Evolutionary conservation across 768 basidiomycete genomes (phyloP).

Genomic region (Tricholoma hemisulphureum): DNA sequence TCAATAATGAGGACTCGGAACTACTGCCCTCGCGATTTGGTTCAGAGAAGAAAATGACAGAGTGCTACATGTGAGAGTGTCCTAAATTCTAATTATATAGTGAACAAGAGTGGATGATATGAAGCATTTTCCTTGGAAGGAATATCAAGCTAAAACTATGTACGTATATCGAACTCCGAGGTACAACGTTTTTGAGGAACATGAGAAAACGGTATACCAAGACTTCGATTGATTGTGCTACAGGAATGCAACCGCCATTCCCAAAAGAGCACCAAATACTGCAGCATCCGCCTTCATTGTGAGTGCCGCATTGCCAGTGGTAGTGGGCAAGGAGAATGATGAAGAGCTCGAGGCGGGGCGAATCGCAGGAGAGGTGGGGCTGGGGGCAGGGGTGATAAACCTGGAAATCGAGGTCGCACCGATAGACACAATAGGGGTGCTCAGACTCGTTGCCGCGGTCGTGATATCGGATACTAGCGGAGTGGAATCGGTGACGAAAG

Average conservation of each 20-base stretch:
- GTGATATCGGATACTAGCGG: not conserved
- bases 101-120: too few relatives aligned
- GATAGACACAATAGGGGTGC: not conserved
- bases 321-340: not conserved
- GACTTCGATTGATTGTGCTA: too few relatives aligned
- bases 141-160: too few relatives aligned
- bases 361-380: not conserved
- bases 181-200: too few relatives aligned
- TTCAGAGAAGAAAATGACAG: too few relatives aligned
- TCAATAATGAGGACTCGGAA: too few relatives aligned
- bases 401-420: not conserved
- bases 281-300: not conserved
- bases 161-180: too few relatives aligned
- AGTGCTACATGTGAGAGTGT: too few relatives aligned
- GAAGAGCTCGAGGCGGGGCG: not conserved
- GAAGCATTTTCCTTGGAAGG: too few relatives aligned
- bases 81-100: too few relatives aligned
- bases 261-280: not conserved
- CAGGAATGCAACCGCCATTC: not conserved
- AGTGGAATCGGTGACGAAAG: not conserved
- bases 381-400: not conserved
- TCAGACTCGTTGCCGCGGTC: not conserved
- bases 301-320: not conserved
- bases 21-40: too few relatives aligned
- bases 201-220: too few relatives aligned